These are phyloP conservation scores for Hygrophila difformis DNA, from an alignment of 257 asterid species.

Conservation along the genomic window DNA sequence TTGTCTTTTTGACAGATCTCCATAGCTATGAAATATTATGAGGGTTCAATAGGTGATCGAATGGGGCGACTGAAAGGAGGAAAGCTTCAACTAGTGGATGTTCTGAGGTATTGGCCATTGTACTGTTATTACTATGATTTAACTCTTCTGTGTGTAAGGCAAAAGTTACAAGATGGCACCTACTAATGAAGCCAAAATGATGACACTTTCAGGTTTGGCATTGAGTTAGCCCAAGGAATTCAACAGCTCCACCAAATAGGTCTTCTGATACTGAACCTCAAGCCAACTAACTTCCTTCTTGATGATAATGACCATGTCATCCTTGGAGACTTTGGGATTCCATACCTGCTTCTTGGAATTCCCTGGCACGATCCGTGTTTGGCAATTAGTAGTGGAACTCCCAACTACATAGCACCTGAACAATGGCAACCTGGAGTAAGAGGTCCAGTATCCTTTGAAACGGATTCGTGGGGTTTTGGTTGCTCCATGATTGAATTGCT, in stretches of 20 bases:
- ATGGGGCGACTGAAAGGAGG: constrained; percentile 43
- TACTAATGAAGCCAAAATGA: constrained; percentile 11
- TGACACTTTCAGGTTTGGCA: constrained; percentile 40
- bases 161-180: background rate
- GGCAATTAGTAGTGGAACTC: constrained; percentile 43
- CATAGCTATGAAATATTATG: constrained; percentile 45
- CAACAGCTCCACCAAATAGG: constrained; percentile 48
- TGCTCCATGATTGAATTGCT: constrained; percentile 59
- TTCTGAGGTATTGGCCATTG: constrained; percentile 35
- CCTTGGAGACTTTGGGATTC: constrained; percentile 63
- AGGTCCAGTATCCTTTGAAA: constrained; percentile 58
- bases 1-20: constrained; percentile 35
- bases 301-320: constrained; percentile 32
- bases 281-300: constrained; percentile 59
- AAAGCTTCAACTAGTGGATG: constrained; percentile 46
- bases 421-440: constrained; percentile 65
- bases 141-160: background rate
- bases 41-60: constrained; percentile 53
- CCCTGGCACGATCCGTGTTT: constrained; percentile 27
- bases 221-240: constrained; percentile 41
- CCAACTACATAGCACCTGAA: constrained; percentile 69
- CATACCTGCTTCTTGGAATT: constrained; percentile 46
- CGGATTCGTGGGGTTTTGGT: constrained; percentile 72
- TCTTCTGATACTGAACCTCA: constrained; percentile 45
- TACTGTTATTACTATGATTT: background rate